Evolutionary conservation across 2,329 filamentous ascomycete genomes (phyloP).

Genomic region (Fusarium circinatum): DNA sequence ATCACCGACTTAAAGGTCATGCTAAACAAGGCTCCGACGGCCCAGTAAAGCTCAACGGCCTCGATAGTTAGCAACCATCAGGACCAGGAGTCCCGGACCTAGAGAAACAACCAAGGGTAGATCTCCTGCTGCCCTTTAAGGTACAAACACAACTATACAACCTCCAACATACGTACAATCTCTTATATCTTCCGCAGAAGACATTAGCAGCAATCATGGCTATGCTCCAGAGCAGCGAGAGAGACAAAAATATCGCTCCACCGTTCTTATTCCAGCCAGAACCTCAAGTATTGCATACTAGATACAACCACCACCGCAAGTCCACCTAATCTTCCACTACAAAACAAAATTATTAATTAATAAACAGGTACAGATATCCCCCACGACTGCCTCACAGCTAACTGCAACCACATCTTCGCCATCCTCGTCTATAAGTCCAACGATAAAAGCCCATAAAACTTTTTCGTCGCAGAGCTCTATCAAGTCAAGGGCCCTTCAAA

Average conservation of each 20-base stretch:
- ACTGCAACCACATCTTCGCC: not conserved
- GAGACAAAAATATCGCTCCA: not conserved
- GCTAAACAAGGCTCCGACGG: not conserved
- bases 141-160: not conserved
- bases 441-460: not conserved
- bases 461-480: not conserved
- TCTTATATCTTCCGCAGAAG: not conserved
- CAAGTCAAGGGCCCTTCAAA: not conserved
- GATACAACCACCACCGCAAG: not conserved
- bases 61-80: not conserved
- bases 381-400: not conserved
- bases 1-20: rapidly evolving
- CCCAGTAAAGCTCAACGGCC: not conserved
- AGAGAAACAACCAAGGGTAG: not conserved
- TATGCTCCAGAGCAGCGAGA: not conserved
- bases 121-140: not conserved
- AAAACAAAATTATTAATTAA: not conserved
- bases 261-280: not conserved
- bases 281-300: not conserved
- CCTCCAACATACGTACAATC: rapidly evolving
- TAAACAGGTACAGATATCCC: rapidly evolving
- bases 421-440: not conserved
- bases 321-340: rapidly evolving
- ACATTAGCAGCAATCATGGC: rapidly evolving
- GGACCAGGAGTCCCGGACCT: not conserved